Evolutionary conservation across 805 yeast genomes (phyloP), one percentile per base, ranked within the genome.

Genomic region (Suhomyces xylopsoci): DNA sequence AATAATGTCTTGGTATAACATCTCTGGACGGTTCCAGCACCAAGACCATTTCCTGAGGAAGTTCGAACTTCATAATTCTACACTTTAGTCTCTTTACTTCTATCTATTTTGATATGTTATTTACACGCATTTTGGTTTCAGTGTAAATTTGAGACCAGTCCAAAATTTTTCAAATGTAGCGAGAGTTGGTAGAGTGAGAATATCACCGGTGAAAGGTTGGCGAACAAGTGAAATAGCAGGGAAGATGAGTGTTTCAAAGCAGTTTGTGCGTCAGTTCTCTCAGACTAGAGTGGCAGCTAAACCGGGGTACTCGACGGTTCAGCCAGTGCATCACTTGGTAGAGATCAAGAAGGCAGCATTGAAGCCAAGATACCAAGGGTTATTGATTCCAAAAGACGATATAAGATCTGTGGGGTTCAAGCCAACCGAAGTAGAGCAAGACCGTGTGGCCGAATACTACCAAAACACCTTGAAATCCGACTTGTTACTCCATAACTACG

Each of bases 301-400:
- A 51, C 58, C 77, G 12, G 77, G 77, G 7, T 75, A 74, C 67
- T 87, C 96, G 40, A 80, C 89, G 49, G 92, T 90, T 36, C 82
- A 87, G 48, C 98, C 99, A 1, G 96, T 93, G 14, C 99, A 94
- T 69, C 99, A 94, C 70, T 79, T 82, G 54, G 88, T 93, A 44
- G 83, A 82, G 58, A 83, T 90, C 64, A 80, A 82, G 62, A 94
- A 94, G 68, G 73, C 83, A 38, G 81, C 81, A 51, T 79, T 93
- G 48, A 86, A 92, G 36, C 91, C 93, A 52, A 77, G 85, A 55
- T 88, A 85, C 68, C 83, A 87, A 49, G 88, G 83, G 40, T 70
- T 89, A 53, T 81, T 87, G 56, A 71, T 79, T 48, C 81, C 85
- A 26, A 84, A 85, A 58, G 82, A 83, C 62, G 96, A 91, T 68